Conservation (phyloP, 306 rosid genomes). For the Quercus gilva region DNA sequence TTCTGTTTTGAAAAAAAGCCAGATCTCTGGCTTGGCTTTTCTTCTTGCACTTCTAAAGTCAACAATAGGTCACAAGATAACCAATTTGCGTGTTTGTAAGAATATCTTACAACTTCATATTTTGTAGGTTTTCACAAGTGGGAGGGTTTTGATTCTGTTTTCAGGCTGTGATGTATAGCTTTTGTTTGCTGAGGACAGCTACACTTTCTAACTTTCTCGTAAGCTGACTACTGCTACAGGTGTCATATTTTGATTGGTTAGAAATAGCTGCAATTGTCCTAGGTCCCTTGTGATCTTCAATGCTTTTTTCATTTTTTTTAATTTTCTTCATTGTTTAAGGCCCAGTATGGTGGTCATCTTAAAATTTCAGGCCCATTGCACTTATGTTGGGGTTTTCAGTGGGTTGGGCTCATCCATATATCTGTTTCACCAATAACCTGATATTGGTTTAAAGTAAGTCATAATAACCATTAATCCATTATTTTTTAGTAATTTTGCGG, state of each 20-base stretch:
- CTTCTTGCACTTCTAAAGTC: background rate
- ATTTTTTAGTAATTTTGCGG: too few relatives aligned
- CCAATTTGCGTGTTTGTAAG: conserved; percentile 20
- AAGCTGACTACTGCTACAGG: background rate
- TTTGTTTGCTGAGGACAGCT: conserved; percentile 15
- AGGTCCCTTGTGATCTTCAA: too few relatives aligned
- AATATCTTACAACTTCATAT: conserved; percentile 7
- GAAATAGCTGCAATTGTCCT: background rate
- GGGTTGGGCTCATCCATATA: too few relatives aligned
- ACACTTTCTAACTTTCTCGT: background rate
- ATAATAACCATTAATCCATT: too few relatives aligned
- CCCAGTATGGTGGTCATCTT: too few relatives aligned
- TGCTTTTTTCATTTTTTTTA: too few relatives aligned
- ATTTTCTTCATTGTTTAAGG: too few relatives aligned
- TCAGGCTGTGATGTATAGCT: conserved; percentile 8
- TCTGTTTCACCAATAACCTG: too few relatives aligned
- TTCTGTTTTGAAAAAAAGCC: conserved; percentile 26
- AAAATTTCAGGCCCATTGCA: too few relatives aligned
- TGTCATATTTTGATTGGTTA: background rate
- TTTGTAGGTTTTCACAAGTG: conserved; percentile 28
- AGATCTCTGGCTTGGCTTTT: conserved; percentile 4
- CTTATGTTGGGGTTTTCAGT: too few relatives aligned
- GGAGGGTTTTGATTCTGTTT: conserved; percentile 21
- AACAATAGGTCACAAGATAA: conserved; percentile 8
- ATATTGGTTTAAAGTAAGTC: too few relatives aligned